Evolutionary conservation across 306 rosid genomes (phyloP), one percentile per base, ranked within the genome.

Genomic region (Medicago ruthenica): DNA sequence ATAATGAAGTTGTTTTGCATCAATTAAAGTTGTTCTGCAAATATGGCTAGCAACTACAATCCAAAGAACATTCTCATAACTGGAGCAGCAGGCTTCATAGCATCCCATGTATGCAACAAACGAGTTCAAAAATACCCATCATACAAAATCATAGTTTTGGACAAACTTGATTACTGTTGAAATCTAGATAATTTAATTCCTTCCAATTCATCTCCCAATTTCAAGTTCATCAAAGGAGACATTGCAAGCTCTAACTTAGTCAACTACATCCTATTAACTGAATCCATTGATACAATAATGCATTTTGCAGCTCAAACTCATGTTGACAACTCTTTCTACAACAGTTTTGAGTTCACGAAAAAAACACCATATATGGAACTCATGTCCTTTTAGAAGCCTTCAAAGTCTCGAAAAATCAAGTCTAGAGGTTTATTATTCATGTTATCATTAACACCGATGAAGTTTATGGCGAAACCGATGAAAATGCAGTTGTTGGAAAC

Each of bases 281-380:
- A 82, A 61, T 82, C 82, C 0, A 82, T 82, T 40, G 85, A 82
- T 24, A 82, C 82, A 24, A 77, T 82, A 8, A 82, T 82, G 85
- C 79, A 82, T 74, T 82, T 82, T 67, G 85, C 85, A 14, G 85
- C 85, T 8, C 83, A 80, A 2, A 80, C 83, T 0, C 83, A 74
- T 47, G 83, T 80, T 47, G 83, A 80, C 40, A 80, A 80, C 47
- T 80, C 79, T n/a, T 80, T 74, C 45, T 75, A 75, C 12, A 80
- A 80, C 45, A 80, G 85, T n/a, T 82, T 82, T 57, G 82, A 82
- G 59, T 82, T 82, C 72, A 82, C 85, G 12, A 66, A 77, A 18
- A 66, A 77, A 82, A 82, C 66, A 82, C 71, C 76, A 82, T 82
- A 1, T 77, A 82, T 77, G 76, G 82, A 4, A 77, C 85, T 9